Conservation (phyloP, 805 yeast genomes). For the Yamadazyma nakazawae region DNA sequence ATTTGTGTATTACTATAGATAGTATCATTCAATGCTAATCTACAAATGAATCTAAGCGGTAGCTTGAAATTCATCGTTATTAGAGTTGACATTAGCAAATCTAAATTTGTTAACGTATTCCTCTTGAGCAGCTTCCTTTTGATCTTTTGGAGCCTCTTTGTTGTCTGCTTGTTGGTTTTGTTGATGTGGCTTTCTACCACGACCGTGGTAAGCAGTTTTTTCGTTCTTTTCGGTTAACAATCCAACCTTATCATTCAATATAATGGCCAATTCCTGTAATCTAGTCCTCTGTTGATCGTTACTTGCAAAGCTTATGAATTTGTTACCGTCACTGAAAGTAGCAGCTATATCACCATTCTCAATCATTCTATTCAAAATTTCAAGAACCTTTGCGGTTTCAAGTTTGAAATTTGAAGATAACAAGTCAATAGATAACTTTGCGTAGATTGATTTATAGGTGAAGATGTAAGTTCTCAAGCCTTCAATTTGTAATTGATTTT, state of each 20-base stretch:
- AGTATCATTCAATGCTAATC: slow-evolving; percentile 4
- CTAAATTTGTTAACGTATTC: slow-evolving; percentile 42
- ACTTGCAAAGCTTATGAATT: slow-evolving; percentile 59
- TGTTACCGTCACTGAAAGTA: slow-evolving; percentile 66
- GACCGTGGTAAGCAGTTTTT: slow-evolving; percentile 76
- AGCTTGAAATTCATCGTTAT: slow-evolving; percentile 44
- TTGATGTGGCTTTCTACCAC: slow-evolving; percentile 40
- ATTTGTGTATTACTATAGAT: not conserved
- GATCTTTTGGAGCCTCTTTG: slow-evolving; percentile 30
- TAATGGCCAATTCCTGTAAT: slow-evolving; percentile 83
- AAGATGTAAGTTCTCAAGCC: slow-evolving; percentile 91
- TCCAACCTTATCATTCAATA: slow-evolving; percentile 76
- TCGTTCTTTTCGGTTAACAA: slow-evolving; percentile 82
- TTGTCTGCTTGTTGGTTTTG: slow-evolving; percentile 33
- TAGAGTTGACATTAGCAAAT: slow-evolving; percentile 42
- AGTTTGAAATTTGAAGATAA: slow-evolving; percentile 68
- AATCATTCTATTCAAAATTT: slow-evolving; percentile 72
- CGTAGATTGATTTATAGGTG: slow-evolving; percentile 73
- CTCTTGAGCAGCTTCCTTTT: slow-evolving; percentile 20
- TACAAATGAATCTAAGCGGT: slow-evolving; percentile 17
- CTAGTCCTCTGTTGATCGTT: slow-evolving; percentile 77
- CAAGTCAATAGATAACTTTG: slow-evolving; percentile 66
- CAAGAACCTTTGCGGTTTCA: slow-evolving; percentile 50
- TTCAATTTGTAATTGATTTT: slow-evolving; percentile 77
- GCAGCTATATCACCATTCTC: slow-evolving; percentile 76